Percentiles rank a stretch among this genome's conserved stretches.
phyloP scores from a whole-genome alignment of 2,329 filamentous ascomycete genomes.

The Byssoonygena ceratinophila region DNA sequence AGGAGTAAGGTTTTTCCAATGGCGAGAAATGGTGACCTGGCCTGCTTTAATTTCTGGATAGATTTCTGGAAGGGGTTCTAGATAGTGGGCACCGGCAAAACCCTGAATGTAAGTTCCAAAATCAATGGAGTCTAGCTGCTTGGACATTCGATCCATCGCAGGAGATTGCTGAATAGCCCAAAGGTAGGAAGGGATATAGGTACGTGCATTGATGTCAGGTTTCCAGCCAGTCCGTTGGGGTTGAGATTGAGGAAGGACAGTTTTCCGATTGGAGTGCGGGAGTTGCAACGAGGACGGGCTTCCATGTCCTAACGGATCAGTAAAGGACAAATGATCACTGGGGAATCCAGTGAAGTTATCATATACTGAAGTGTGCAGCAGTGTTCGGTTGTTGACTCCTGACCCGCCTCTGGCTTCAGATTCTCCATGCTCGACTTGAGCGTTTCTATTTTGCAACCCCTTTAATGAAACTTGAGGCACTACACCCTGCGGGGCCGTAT shows the following conservation, averaged over 20 bases:
- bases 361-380: not conserved
- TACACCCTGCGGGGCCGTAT: too few species aligned
- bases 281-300: not conserved
- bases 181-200: conserved; percentile 21
- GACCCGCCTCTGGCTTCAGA: not conserved
- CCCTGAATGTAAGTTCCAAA: conserved; percentile 18
- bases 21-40: conserved; percentile 11
- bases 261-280: not conserved
- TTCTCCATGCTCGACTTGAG: not conserved
- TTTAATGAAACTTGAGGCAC: not conserved
- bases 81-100: conserved; percentile 18
- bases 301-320: not conserved
- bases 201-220: conserved; percentile 20
- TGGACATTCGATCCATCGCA: conserved; percentile 16
- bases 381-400: not conserved
- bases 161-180: conserved; percentile 22
- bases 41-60: conserved; percentile 12
- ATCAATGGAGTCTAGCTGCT: conserved; percentile 17
- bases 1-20: conserved; percentile 11
- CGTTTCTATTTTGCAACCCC: not conserved
- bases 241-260: not conserved
- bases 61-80: conserved; percentile 16
- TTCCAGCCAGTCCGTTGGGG: conserved; percentile 2
- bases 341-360: not conserved
- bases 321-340: not conserved